Conservation (phyloP, 2,329 filamentous ascomycete genomes). For the Plenodomus tracheiphilus region DNA sequence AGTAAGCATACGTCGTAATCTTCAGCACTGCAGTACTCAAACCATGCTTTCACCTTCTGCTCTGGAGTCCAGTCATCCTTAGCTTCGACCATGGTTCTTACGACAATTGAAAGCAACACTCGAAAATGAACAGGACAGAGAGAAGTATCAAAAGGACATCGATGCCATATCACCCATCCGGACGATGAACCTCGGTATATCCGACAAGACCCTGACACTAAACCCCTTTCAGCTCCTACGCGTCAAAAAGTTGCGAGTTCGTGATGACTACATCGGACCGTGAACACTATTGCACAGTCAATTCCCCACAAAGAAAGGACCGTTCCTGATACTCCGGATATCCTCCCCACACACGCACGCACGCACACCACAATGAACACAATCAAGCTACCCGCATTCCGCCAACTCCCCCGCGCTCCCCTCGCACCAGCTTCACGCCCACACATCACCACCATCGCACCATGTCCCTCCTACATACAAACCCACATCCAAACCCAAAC, state of each 20-base stretch:
- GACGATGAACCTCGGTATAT: slow-evolving; percentile 2
- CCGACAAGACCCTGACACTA: neutral
- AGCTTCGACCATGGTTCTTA: neutral
- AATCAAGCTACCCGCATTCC: slow-evolving; percentile 20
- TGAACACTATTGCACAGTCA: neutral
- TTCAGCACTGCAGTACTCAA: slow-evolving; percentile 19
- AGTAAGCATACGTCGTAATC: slow-evolving; percentile 28
- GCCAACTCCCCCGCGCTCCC: slow-evolving; percentile 31
- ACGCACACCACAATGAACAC: slow-evolving; percentile 27
- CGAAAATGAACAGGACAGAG: too few relatives aligned
- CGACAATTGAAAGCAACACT: neutral
- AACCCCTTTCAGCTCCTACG: neutral
- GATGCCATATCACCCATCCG: neutral
- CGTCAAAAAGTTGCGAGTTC: neutral
- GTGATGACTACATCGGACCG: neutral
- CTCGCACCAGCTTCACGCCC: slow-evolving; percentile 18
- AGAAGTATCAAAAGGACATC: too few relatives aligned
- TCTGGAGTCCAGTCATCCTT: neutral
- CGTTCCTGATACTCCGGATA: neutral
- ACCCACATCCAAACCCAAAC: slow-evolving; percentile 5
- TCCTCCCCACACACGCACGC: neutral
- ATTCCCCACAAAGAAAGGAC: neutral
- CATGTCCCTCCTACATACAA: slow-evolving; percentile 24
- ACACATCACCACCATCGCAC: slow-evolving; percentile 16
- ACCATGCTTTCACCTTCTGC: slow-evolving; percentile 10